Percentiles rank a stretch among this genome's conserved stretches.
phyloP scores from a whole-genome alignment of 805 yeast species.

The Candida rishiriensis region DNA sequence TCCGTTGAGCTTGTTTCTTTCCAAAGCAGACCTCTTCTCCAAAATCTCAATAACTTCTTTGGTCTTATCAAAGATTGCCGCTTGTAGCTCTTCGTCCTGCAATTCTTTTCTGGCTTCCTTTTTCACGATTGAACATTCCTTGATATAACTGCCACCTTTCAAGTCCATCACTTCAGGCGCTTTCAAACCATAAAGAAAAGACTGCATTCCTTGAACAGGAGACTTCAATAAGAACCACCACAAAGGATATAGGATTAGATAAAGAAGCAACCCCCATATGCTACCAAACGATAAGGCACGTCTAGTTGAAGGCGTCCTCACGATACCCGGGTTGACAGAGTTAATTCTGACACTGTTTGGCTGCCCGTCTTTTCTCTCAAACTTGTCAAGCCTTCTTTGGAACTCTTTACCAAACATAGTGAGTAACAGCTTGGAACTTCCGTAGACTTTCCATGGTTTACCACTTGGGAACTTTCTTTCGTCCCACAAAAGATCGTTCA shows the following conservation, averaged over 20 bases:
- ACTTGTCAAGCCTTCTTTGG: slow-evolving; percentile 58
- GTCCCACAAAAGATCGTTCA: slow-evolving; percentile 62
- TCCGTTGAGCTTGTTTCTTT: slow-evolving; percentile 40
- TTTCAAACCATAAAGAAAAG: slow-evolving; percentile 60
- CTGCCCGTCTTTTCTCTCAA: slow-evolving; percentile 66
- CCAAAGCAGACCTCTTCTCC: slow-evolving; percentile 70
- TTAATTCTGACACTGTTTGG: slow-evolving; percentile 67
- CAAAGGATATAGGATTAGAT: slow-evolving; percentile 70
- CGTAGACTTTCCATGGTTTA: slow-evolving; percentile 73
- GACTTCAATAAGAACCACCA: slow-evolving; percentile 80
- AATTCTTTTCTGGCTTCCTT: slow-evolving; percentile 60
- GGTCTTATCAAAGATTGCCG: slow-evolving; percentile 56
- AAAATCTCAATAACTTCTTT: slow-evolving; percentile 49
- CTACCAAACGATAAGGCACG: slow-evolving; percentile 76
- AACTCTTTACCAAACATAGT: slow-evolving; percentile 73
- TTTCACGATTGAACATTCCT: slow-evolving; percentile 60
- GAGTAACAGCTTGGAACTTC: slow-evolving; percentile 75
- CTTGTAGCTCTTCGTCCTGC: slow-evolving; percentile 54
- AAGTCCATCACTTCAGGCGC: slow-evolving; percentile 64
- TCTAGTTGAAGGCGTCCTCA: slow-evolving; percentile 83
- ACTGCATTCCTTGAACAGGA: slow-evolving; percentile 75
- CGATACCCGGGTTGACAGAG: slow-evolving; percentile 86
- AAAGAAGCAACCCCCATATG: slow-evolving; percentile 51
- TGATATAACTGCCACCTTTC: slow-evolving; percentile 65
- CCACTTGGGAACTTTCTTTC: slow-evolving; percentile 50